Percentiles rank a stretch among this genome's conserved stretches.
phyloP scores from a whole-genome alignment of 192 early-diverging fungal species.

The Backusella morwellensis region DNA sequence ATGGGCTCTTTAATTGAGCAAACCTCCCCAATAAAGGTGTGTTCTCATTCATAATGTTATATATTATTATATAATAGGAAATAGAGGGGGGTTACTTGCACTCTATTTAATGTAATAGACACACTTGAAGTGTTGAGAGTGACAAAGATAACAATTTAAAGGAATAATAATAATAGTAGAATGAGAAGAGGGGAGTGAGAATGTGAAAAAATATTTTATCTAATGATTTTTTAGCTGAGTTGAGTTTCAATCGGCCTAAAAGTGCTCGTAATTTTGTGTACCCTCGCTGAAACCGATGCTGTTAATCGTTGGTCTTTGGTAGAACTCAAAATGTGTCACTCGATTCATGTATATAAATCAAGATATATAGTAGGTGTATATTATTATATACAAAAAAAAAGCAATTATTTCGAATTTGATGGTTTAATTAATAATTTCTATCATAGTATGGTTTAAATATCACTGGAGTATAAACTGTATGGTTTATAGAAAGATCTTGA shows the following conservation, averaged over 20 bases:
- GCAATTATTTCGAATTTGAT: too few relatives aligned
- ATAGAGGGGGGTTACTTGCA: background rate
- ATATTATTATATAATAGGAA: background rate
- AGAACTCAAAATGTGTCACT: background rate
- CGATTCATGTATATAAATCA: background rate
- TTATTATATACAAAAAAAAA: too few relatives aligned
- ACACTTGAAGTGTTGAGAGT: conserved; percentile 2
- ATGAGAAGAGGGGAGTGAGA: background rate
- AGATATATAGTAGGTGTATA: too few relatives aligned
- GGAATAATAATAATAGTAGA: background rate
- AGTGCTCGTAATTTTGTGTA: background rate
- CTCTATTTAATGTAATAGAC: conserved; percentile 6
- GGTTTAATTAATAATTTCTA: too few relatives aligned
- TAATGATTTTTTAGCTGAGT: background rate
- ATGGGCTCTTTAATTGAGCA: conserved; percentile 9
- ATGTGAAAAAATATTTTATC: background rate
- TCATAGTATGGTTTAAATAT: too few relatives aligned
- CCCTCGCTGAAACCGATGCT: background rate
- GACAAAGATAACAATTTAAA: background rate
- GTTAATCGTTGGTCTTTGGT: background rate
- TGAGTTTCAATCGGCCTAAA: background rate
- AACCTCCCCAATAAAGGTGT: background rate
- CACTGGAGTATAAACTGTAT: too few relatives aligned
- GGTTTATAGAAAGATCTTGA: too few relatives aligned
- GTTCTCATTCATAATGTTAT: background rate